Evolutionary conservation across 2,329 filamentous ascomycete species (phyloP).

Genomic region (Xylaria sp.): DNA sequence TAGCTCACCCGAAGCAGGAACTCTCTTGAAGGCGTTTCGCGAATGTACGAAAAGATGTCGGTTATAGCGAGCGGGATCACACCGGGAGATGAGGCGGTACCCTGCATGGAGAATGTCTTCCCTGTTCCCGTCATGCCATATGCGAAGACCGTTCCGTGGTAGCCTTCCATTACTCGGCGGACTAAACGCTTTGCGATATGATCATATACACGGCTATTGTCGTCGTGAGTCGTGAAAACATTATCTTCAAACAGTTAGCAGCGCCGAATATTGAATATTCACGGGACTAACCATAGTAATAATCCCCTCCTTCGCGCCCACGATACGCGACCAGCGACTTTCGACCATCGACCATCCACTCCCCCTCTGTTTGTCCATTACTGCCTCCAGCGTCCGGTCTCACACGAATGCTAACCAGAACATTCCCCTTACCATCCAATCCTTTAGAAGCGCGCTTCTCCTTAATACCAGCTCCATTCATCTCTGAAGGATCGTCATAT

Average conservation of each 20-base stretch:
- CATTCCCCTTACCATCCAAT: slow-evolving; percentile 86
- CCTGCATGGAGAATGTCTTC: slow-evolving; percentile 99
- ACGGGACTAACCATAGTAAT: slow-evolving; percentile 79
- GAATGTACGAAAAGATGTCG: slow-evolving; percentile 98
- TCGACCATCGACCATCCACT: slow-evolving; percentile 92
- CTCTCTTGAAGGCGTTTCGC: slow-evolving; percentile 93
- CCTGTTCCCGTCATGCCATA: slow-evolving; percentile 99
- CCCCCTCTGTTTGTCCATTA: slow-evolving; percentile 72
- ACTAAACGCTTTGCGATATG: slow-evolving; percentile 93
- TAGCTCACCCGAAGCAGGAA: slow-evolving; percentile 97
- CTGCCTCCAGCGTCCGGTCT: slow-evolving; percentile 81
- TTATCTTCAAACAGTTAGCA: slow-evolving; percentile 72
- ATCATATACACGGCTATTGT: slow-evolving; percentile 95
- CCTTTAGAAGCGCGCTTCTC: slow-evolving; percentile 64
- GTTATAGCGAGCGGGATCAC: slow-evolving; percentile 98
- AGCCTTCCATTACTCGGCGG: slow-evolving; percentile 97
- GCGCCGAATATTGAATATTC: slow-evolving; percentile 30
- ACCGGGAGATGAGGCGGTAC: slow-evolving; percentile 92
- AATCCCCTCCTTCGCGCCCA: slow-evolving; percentile 91
- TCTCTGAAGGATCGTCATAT: slow-evolving; percentile 81
- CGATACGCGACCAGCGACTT: slow-evolving; percentile 83
- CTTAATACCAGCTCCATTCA: slow-evolving; percentile 50
- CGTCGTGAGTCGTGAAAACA: slow-evolving; percentile 92
- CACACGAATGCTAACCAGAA: slow-evolving; percentile 93
- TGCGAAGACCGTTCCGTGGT: slow-evolving; percentile 97